Evolutionary conservation across 495 filamentous ascomycete species (phyloP), one percentile per base, ranked within the genome.

Genomic region (Aspergillus ostianus): DNA sequence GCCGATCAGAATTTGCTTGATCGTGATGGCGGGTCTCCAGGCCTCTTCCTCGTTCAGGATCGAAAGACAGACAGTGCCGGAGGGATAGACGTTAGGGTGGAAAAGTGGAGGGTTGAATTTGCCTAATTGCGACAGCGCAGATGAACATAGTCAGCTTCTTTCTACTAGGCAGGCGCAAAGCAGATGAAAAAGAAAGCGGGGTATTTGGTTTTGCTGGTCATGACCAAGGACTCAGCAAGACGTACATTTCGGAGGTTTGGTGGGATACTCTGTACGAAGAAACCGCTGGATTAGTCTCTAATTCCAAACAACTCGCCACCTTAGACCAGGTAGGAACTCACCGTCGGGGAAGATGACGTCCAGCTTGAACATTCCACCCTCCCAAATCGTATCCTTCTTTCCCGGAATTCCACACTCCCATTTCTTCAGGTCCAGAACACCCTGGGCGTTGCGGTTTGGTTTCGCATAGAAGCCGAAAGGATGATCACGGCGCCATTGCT

Each of bases 41-140:
- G 90, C 94, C 69, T 99, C 94, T 62, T 99, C 94, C 72, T 99
- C 95, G 74, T 99, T 99, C 58, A 99, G 74, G 65, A 99, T 99
- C 17, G 91, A 96, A 13, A 99, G 84, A 71, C 94, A 99, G 54
- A 99, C 95, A 19, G 94, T 98, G 57, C 94, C 95, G 2, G 93
- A 97, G 1, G 94, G 94, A 71, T 99, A 99, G 67, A 99, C 95
- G 69, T 99, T 99, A 0, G 94, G 94, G 70, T 99, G 94, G 80
- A 98, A 99, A 15, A 99, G 88, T 3, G 94, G 92, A 7, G 94
- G 94, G 1, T 87, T 82, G 67, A 99, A 99, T 85, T 97, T 97
- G 87, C 93, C 93, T 98, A 64, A 57, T 41, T 41, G 36, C 36
- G 36, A 41, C 10, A 41, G 17, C 20, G n/a, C 36, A 44, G 19